These are phyloP conservation scores for Aotearoamyces nothofagi DNA, from an alignment of 2,329 filamentous ascomycete genomes.

Conservation along the genomic window DNA sequence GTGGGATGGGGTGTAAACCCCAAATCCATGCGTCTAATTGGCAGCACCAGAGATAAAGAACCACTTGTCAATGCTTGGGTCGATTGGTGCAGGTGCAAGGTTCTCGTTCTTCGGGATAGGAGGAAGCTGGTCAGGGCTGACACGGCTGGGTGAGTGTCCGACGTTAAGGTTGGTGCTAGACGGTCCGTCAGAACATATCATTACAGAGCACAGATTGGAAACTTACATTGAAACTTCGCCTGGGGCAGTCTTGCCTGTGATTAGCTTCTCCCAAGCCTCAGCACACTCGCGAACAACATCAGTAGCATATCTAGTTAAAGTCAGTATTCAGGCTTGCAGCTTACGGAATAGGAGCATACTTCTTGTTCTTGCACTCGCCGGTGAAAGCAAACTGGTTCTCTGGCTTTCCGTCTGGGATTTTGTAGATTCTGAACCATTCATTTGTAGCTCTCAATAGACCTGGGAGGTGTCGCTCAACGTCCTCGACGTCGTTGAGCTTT, in stretches of 20 bases:
- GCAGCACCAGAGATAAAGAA: slow-evolving; percentile 64
- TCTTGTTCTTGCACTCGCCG: slow-evolving; percentile 99
- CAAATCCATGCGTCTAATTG: not conserved
- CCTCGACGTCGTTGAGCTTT: slow-evolving; percentile 97
- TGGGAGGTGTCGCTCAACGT: slow-evolving; percentile 95
- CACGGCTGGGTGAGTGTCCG: slow-evolving; percentile 55
- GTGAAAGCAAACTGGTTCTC: slow-evolving; percentile 99
- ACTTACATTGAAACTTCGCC: slow-evolving; percentile 74
- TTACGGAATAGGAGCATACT: slow-evolving; percentile 31
- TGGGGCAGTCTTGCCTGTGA: slow-evolving; percentile 72
- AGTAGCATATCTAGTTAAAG: slow-evolving; percentile 64
- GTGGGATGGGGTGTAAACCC: slow-evolving; percentile 1
- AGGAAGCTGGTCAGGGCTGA: slow-evolving; percentile 53
- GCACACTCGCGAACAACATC: slow-evolving; percentile 92
- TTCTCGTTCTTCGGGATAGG: slow-evolving; percentile 70
- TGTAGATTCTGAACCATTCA: slow-evolving; percentile 99
- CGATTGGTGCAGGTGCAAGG: slow-evolving; percentile 73
- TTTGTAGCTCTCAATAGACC: slow-evolving; percentile 95
- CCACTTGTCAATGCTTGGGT: slow-evolving; percentile 98
- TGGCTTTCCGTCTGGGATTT: slow-evolving; percentile 99
- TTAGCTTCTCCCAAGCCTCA: slow-evolving; percentile 93
- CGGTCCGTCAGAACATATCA: too few relatives aligned
- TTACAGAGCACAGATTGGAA: too few relatives aligned
- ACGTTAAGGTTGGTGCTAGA: slow-evolving; percentile 71
- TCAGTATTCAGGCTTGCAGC: slow-evolving; percentile 5